phyloP scores from a whole-genome alignment of 2,329 filamentous ascomycete species.

The Ceratocystis lukuohia region DNA sequence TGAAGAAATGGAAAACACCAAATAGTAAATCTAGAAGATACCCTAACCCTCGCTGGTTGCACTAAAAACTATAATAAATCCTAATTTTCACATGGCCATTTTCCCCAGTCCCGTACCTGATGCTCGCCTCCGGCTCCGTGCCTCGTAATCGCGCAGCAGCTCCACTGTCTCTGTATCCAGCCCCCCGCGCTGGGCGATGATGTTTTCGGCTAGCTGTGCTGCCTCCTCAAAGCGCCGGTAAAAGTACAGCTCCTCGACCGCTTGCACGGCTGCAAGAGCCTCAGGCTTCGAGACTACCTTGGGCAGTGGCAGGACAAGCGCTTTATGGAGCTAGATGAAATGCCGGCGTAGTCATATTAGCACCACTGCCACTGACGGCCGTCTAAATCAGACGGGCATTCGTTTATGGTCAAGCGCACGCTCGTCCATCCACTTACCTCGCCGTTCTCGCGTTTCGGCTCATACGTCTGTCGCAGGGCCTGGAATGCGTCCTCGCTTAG shows the following conservation, averaged over 20 bases:
- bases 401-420: neutral
- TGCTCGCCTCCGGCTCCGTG: neutral
- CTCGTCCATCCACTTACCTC: slow-evolving; percentile 30
- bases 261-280: slow-evolving; percentile 39
- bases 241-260: slow-evolving; percentile 46
- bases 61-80: neutral
- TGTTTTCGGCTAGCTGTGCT: slow-evolving; percentile 29
- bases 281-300: slow-evolving; percentile 32
- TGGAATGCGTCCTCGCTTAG: slow-evolving; percentile 40
- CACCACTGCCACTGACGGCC: too few relatives aligned
- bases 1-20: neutral
- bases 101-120: neutral
- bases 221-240: slow-evolving; percentile 36
- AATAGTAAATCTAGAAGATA: neutral
- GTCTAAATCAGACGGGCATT: neutral
- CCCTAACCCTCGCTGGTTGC: slow-evolving; percentile 4
- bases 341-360: too few relatives aligned
- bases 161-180: slow-evolving; percentile 34
- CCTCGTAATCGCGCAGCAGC: slow-evolving; percentile 31
- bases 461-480: slow-evolving; percentile 33
- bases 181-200: slow-evolving; percentile 25
- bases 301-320: slow-evolving; percentile 29
- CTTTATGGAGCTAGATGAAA: neutral
- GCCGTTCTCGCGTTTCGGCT: slow-evolving; percentile 40
- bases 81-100: neutral